phyloP scores from a whole-genome alignment of 78 protist genomes.

The Chrysochromulina tobinii region DNA sequence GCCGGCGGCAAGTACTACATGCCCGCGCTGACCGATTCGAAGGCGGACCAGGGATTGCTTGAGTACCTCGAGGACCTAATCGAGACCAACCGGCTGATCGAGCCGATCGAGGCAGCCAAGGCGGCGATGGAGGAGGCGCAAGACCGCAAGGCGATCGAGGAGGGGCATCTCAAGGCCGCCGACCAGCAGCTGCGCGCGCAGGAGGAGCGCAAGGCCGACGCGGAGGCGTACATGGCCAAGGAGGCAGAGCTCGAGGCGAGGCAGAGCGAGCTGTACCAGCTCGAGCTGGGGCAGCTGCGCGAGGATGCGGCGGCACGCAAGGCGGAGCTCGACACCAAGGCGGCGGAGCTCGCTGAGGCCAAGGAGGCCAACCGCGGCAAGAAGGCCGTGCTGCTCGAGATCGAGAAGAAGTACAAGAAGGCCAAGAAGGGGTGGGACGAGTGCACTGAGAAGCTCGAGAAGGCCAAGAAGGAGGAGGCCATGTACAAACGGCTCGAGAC shows the following conservation, averaged over 20 bases:
- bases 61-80: slow-evolving; percentile 99
- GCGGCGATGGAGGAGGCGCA: slow-evolving; percentile 68
- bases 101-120: slow-evolving; percentile 66
- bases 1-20: too few species aligned
- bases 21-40: too few species aligned
- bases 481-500: slow-evolving; percentile 53
- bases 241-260: slow-evolving; percentile 54
- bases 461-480: slow-evolving; percentile 37
- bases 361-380: slow-evolving; percentile 8
- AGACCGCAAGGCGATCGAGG: slow-evolving; percentile 69
- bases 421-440: slow-evolving; percentile 1
- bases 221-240: slow-evolving; percentile 72
- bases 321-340: background rate
- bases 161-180: slow-evolving; percentile 65
- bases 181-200: slow-evolving; percentile 59
- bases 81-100: slow-evolving; percentile 79
- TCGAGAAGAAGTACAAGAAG: slow-evolving; percentile 41
- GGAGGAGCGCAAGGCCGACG: slow-evolving; percentile 85
- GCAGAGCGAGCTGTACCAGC: background rate
- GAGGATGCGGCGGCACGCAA: background rate
- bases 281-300: slow-evolving; percentile 10
- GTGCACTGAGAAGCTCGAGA: background rate
- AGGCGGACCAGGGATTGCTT: slow-evolving; percentile 81
- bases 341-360: background rate
- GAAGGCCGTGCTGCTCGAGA: background rate